Evolutionary conservation across 139 green algal species (phyloP).

Genomic region (Axilococcus clingmanii): DNA sequence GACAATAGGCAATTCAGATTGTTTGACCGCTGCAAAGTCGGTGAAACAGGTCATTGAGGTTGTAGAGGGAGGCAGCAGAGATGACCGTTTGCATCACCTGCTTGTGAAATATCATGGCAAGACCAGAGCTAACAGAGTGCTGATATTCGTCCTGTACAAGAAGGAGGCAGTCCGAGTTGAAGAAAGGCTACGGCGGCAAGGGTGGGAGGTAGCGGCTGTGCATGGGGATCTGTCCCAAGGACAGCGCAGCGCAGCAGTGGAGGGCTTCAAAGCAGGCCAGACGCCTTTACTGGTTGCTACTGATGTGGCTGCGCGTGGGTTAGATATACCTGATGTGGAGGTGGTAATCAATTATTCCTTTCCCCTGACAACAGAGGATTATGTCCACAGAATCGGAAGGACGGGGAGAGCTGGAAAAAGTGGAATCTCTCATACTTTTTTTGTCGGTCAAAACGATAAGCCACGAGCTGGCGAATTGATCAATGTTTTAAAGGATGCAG

Average conservation of each 20-base stretch:
- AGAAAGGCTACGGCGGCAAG: constrained; percentile 49
- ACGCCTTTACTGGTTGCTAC: constrained; percentile 59
- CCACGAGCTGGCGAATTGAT: constrained; percentile 83
- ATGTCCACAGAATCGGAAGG: constrained; percentile 93
- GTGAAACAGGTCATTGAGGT: constrained; percentile 87
- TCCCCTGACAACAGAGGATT: constrained; percentile 93
- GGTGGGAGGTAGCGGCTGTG: constrained; percentile 63
- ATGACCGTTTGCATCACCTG: constrained; percentile 61
- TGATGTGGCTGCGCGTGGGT: constrained; percentile 56
- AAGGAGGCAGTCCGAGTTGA: constrained; percentile 87
- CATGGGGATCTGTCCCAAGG: constrained; percentile 86
- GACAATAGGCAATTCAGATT: constrained; percentile 65
- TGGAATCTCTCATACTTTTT: constrained; percentile 79
- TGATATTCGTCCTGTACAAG: constrained; percentile 98
- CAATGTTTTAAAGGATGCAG: constrained; percentile 88
- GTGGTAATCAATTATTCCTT: constrained; percentile 97
- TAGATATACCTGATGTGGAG: constrained; percentile 63
- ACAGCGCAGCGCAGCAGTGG: constrained; percentile 61
- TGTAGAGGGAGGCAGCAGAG: constrained; percentile 60
- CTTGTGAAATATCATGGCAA: constrained; percentile 72
- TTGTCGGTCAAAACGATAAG: constrained; percentile 65
- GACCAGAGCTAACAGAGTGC: constrained; percentile 66
- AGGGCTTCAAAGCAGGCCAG: constrained; percentile 66
- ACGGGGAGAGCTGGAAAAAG: constrained; percentile 90
- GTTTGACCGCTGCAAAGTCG: constrained; percentile 80